A percentile compares a stretch with the other conserved stretches of the same genome.
These are phyloP conservation scores for Gastrolobium villosum DNA, from an alignment of 306 rosid genomes.

Conservation along the genomic window DNA sequence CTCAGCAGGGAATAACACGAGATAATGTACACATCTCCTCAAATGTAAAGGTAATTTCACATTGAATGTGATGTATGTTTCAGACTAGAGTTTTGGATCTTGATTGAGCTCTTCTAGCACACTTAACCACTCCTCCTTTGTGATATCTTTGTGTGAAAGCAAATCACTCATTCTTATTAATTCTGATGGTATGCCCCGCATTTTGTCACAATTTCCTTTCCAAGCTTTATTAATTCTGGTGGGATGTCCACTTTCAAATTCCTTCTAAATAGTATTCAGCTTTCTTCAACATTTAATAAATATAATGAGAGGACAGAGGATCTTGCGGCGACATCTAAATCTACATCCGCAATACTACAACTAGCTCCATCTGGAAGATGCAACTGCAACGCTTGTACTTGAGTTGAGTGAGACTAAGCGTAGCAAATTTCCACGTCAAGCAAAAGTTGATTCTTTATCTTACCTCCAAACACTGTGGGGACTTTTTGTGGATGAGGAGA, in stretches of 20 bases:
- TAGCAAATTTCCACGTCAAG: constrained; percentile 32
- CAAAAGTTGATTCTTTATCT: background rate
- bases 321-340: too few species aligned
- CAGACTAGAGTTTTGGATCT: constrained; percentile 21
- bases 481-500: constrained; percentile 49
- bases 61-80: background rate
- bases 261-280: constrained; percentile 36
- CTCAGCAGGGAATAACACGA: constrained; percentile 42
- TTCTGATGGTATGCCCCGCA: constrained; percentile 50
- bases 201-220: constrained; percentile 22
- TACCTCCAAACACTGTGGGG: constrained; percentile 56
- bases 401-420: too few species aligned
- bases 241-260: background rate
- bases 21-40: constrained; percentile 39
- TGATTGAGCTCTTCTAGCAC: background rate
- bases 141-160: constrained; percentile 4
- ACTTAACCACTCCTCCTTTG: background rate
- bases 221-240: background rate
- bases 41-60: background rate
- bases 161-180: constrained; percentile 20
- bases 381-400: constrained; percentile 42
- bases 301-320: constrained; percentile 18
- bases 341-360: constrained; percentile 17
- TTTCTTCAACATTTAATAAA: constrained; percentile 39
- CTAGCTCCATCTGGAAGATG: constrained; percentile 49